A percentile compares a stretch with the other conserved stretches of the same genome.
Conservation (phyloP, 495 filamentous ascomycete genomes). For the Schizothecium vesticola region DNA sequence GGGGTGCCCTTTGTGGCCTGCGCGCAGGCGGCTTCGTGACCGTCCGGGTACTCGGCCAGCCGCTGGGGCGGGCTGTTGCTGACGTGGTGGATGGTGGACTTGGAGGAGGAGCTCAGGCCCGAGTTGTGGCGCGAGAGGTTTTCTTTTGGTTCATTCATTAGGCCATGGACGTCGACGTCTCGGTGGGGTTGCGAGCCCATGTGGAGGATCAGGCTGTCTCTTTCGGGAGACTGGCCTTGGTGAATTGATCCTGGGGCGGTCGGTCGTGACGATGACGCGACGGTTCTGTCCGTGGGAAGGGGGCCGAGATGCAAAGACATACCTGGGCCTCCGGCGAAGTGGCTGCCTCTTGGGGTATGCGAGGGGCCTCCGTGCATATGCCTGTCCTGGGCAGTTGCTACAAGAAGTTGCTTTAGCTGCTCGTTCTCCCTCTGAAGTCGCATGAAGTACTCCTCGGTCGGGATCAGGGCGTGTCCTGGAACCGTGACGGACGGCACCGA, state of each 20-base stretch:
- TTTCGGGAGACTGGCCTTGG: slow-evolving; percentile 13
- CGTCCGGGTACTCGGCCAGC: not conserved
- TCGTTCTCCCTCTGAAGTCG: slow-evolving; percentile 18
- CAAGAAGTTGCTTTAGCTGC: slow-evolving; percentile 17
- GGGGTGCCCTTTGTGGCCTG: not conserved
- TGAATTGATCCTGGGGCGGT: not conserved
- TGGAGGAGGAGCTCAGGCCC: slow-evolving; percentile 19
- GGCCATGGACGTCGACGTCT: slow-evolving; percentile 25
- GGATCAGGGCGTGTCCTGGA: slow-evolving; percentile 1
- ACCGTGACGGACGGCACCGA: not conserved
- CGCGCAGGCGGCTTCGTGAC: not conserved
- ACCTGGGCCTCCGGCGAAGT: not conserved
- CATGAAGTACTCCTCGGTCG: slow-evolving; percentile 11
- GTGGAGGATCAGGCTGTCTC: slow-evolving; percentile 23
- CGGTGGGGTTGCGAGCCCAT: slow-evolving; percentile 26
- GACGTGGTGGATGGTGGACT: slow-evolving; percentile 27
- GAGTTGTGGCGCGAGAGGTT: slow-evolving; percentile 24
- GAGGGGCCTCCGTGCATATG: not conserved
- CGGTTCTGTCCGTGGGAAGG: not conserved
- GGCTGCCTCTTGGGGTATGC: slow-evolving; percentile 3
- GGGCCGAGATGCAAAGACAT: not conserved
- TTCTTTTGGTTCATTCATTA: slow-evolving; percentile 26
- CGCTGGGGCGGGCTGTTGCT: slow-evolving; percentile 23
- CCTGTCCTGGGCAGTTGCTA: not conserved
- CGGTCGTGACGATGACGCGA: not conserved